These are phyloP conservation scores for Candida sanyiensis DNA, from an alignment of 805 yeast genomes.

Conservation along the genomic window DNA sequence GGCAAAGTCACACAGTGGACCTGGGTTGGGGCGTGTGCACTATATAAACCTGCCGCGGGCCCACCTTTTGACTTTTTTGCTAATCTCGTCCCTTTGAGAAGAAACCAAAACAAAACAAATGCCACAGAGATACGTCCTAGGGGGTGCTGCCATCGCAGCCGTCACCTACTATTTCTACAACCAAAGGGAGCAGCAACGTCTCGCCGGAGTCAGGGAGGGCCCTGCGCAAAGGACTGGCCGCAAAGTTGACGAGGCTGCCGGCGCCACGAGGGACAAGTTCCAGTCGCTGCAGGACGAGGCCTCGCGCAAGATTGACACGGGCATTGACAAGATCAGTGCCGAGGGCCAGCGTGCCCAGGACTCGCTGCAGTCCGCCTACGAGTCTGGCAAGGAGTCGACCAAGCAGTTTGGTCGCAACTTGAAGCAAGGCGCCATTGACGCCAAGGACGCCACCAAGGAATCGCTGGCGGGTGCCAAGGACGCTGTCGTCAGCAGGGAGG, in stretches of 20 bases:
- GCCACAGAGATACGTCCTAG: conserved; percentile 16
- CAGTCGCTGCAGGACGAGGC: conserved; percentile 18
- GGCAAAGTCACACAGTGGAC: background rate
- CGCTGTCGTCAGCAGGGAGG: conserved; percentile 24
- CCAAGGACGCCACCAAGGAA: conserved; percentile 19
- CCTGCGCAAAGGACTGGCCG: conserved; percentile 23
- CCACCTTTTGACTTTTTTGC: background rate
- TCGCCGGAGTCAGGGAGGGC: conserved; percentile 15
- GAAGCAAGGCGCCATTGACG: conserved; percentile 14
- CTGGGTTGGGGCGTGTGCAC: no score
- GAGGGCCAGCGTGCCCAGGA: conserved; percentile 16
- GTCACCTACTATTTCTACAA: conserved; percentile 24
- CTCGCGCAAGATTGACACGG: conserved; percentile 16
- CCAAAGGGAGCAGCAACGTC: conserved; percentile 10
- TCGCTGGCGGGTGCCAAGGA: conserved; percentile 16
- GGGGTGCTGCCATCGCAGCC: conserved; percentile 24
- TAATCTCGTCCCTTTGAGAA: background rate
- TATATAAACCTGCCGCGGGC: no score
- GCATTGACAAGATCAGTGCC: conserved; percentile 15
- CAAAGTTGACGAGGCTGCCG: conserved; percentile 22
- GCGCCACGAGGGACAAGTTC: conserved; percentile 14
- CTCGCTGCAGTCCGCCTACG: conserved; percentile 17
- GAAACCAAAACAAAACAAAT: conserved; percentile 2
- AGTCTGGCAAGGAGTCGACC: conserved; percentile 14
- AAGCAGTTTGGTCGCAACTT: conserved; percentile 14